Conservation (phyloP, 208 protist genomes). For the Trypanosoma cruzi region DNA sequence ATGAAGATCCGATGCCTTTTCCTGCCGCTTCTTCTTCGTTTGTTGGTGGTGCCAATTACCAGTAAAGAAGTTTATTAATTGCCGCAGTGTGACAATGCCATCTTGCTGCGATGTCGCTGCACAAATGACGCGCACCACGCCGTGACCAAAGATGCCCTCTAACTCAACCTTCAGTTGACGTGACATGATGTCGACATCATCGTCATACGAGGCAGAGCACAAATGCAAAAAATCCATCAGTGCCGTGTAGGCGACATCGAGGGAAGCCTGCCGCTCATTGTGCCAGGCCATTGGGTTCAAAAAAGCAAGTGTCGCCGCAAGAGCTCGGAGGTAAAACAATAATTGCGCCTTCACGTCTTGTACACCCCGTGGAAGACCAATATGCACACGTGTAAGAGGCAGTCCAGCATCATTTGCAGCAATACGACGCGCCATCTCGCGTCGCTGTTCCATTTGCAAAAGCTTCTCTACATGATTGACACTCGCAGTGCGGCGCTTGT, state of each 20-base stretch:
- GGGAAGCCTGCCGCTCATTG: constrained; percentile 26
- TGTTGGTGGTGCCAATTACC: constrained; percentile 12
- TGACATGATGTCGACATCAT: constrained; percentile 19
- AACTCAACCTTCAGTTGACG: constrained; percentile 14
- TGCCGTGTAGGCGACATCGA: constrained; percentile 33
- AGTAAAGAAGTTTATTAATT: constrained; percentile 26
- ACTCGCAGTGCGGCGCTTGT: constrained; percentile 25
- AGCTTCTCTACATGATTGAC: constrained; percentile 33
- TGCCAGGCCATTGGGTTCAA: constrained; percentile 39
- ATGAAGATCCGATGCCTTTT: neutral
- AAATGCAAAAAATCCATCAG: constrained; percentile 34
- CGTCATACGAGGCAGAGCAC: neutral
- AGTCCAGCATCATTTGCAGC: constrained; percentile 6
- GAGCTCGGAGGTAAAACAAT: constrained; percentile 38
- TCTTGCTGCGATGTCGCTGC: neutral
- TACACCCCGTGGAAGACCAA: neutral
- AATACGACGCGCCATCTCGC: constrained; percentile 16
- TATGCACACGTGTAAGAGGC: constrained; percentile 3
- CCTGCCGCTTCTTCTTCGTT: neutral
- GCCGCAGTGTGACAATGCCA: neutral
- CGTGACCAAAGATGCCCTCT: constrained; percentile 24
- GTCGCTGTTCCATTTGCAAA: constrained; percentile 19
- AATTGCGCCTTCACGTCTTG: constrained; percentile 30
- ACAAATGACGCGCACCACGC: constrained; percentile 11
- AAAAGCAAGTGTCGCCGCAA: constrained; percentile 21